These are phyloP conservation scores for Cystobasidium pallidum DNA, from an alignment of 1,284 basidiomycete species.

Conservation along the genomic window DNA sequence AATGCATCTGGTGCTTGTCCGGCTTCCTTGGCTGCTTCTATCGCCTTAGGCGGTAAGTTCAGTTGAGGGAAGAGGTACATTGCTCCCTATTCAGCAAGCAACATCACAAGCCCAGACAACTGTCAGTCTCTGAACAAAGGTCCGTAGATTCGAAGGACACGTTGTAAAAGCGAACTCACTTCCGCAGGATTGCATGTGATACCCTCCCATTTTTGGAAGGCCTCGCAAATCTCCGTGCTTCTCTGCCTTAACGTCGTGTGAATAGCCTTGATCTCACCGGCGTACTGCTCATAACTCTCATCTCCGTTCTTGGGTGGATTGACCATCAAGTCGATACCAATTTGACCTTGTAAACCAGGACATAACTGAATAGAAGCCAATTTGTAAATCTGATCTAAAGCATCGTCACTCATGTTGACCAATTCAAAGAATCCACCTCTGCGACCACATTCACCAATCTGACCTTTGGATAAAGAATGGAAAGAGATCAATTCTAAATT, in stretches of 20 bases:
- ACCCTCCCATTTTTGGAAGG: conserved; percentile 76
- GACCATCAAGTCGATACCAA: conserved; percentile 88
- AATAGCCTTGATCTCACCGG: conserved; percentile 76
- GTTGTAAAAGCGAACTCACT: conserved; percentile 47
- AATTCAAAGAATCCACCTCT: conserved; percentile 93
- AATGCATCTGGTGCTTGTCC: conserved; percentile 84
- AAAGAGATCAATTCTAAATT: conserved; percentile 80
- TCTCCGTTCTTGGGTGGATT: conserved; percentile 76
- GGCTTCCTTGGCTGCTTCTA: conserved; percentile 69
- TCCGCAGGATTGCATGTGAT: conserved; percentile 80
- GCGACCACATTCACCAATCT: conserved; percentile 88
- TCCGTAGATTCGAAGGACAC: no score
- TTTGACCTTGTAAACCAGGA: conserved; percentile 83
- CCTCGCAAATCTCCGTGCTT: conserved; percentile 71
- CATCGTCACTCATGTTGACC: conserved; percentile 73
- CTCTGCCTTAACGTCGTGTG: conserved; percentile 73
- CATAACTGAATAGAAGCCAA: conserved; percentile 88
- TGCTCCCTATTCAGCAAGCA: conserved; percentile 66
- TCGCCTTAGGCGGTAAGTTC: conserved; percentile 69
- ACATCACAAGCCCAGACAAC: background rate
- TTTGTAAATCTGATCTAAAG: conserved; percentile 87
- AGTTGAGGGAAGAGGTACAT: conserved; percentile 84
- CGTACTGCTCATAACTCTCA: conserved; percentile 75
- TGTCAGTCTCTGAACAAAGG: no score
- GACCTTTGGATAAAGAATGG: conserved; percentile 94